phyloP scores from a whole-genome alignment of 192 early-diverging fungal species.

The Gamsiella multidivaricata region DNA sequence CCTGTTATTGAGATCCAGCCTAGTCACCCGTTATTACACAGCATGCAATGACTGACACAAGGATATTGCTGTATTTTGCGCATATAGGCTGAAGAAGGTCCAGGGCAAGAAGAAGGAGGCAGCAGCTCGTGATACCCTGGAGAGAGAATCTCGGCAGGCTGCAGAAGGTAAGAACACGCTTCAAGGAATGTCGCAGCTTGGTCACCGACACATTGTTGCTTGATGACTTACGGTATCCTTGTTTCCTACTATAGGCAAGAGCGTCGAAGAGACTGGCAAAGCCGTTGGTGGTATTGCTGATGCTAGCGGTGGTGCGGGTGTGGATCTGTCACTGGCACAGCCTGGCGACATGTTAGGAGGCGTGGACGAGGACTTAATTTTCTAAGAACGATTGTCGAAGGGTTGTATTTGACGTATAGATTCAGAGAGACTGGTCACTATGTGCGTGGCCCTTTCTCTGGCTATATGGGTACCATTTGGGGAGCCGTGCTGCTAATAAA shows the following conservation, averaged over 20 bases:
- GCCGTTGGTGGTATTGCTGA: no score
- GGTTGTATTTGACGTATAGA: neutral
- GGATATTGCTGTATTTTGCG: neutral
- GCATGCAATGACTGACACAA: neutral
- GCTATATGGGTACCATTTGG: no score
- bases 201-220: neutral
- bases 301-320: neutral
- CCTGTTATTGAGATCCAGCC: neutral
- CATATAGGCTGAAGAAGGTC: constrained; percentile 91
- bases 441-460: no score
- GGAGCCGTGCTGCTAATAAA: no score
- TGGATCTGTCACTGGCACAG: constrained; percentile 10
- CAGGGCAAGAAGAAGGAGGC: constrained; percentile 98
- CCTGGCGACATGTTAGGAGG: constrained; percentile 37
- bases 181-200: neutral
- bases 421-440: neutral
- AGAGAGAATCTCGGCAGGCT: constrained; percentile 52
- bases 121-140: constrained; percentile 66
- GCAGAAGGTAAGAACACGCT: constrained; percentile 24
- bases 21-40: no score
- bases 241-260: neutral
- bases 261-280: neutral
- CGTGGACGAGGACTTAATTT: constrained; percentile 50
- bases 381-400: constrained; percentile 1
- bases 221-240: neutral